A percentile compares a stretch with the other conserved stretches of the same genome.
Evolutionary conservation across 257 asterid genomes (phyloP).

Genomic region (Apocynum venetum): DNA sequence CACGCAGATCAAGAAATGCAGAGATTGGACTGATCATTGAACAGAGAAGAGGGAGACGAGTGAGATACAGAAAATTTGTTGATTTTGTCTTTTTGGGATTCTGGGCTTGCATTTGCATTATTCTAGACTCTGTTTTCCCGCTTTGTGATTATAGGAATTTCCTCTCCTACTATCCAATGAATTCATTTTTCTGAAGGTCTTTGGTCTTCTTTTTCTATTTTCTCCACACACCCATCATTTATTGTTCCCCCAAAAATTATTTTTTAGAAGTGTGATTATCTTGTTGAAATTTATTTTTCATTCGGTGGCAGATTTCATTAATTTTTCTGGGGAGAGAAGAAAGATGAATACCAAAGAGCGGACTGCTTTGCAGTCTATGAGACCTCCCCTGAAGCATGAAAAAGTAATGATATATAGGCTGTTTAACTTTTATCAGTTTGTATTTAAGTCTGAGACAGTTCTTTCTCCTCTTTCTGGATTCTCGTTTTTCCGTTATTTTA

Average conservation of each 20-base stretch:
- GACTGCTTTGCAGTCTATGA: slow-evolving; percentile 56
- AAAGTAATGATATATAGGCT: slow-evolving; percentile 35
- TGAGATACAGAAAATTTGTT: slow-evolving; percentile 4
- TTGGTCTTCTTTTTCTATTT: slow-evolving; percentile 14
- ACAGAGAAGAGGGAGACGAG: slow-evolving; percentile 3
- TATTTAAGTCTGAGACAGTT: not conserved
- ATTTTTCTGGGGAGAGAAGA: slow-evolving; percentile 31
- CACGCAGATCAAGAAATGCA: slow-evolving; percentile 44
- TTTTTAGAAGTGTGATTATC: not conserved
- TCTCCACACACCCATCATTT: slow-evolving; percentile 21
- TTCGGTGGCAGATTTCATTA: slow-evolving; percentile 38
- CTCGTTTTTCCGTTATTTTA: not conserved
- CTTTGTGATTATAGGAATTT: slow-evolving; percentile 9
- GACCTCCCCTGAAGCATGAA: slow-evolving; percentile 37
- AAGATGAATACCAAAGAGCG: slow-evolving; percentile 56
- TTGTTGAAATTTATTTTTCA: slow-evolving; percentile 16
- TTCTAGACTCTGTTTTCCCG: slow-evolving; percentile 16
- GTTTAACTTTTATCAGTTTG: not conserved
- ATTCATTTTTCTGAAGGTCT: slow-evolving; percentile 40
- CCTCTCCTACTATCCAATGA: slow-evolving; percentile 25
- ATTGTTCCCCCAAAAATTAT: not conserved
- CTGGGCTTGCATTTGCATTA: slow-evolving; percentile 11
- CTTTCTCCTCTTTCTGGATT: not conserved
- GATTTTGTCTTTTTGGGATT: slow-evolving; percentile 19
- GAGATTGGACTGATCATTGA: slow-evolving; percentile 26